Conservation (phyloP, 192 early-diverging fungal species). For the Phycomyces nitens region DNA sequence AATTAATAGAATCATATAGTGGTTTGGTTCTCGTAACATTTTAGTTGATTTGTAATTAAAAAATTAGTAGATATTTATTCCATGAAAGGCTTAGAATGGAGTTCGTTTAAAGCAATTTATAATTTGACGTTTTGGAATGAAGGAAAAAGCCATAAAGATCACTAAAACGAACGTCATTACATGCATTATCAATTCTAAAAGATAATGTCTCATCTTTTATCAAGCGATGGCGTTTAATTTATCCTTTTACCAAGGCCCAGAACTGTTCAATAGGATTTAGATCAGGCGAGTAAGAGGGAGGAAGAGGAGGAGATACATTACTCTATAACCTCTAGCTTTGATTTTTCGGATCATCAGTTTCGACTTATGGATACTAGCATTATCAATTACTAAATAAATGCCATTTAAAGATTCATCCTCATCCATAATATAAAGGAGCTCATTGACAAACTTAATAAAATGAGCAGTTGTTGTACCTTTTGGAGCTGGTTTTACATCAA, state of each 20-base stretch:
- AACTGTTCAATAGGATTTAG: too few species aligned
- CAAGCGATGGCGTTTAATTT: too few species aligned
- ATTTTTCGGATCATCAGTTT: not conserved
- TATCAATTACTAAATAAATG: not conserved
- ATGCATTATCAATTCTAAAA: too few species aligned
- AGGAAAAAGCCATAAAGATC: too few species aligned
- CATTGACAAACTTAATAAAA: constrained; percentile 6
- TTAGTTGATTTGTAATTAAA: too few species aligned
- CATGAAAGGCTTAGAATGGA: constrained; percentile 7
- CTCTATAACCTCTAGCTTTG: not conserved
- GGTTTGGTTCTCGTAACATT: not conserved
- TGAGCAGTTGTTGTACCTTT: constrained; percentile 1
- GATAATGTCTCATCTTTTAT: too few species aligned
- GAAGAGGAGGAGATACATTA: not conserved
- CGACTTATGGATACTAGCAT: constrained; percentile 5
- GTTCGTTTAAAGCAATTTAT: too few species aligned
- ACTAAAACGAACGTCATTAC: too few species aligned
- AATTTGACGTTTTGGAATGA: too few species aligned
- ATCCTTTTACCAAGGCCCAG: too few species aligned
- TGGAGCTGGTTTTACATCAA: not conserved
- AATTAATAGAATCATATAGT: constrained; percentile 1
- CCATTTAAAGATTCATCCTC: constrained; percentile 5
- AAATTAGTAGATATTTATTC: constrained; percentile 1
- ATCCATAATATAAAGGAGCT: not conserved
- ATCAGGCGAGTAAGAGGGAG: too few species aligned